Conservation (phyloP, 768 basidiomycete genomes). For the Hericium erinaceus region DNA sequence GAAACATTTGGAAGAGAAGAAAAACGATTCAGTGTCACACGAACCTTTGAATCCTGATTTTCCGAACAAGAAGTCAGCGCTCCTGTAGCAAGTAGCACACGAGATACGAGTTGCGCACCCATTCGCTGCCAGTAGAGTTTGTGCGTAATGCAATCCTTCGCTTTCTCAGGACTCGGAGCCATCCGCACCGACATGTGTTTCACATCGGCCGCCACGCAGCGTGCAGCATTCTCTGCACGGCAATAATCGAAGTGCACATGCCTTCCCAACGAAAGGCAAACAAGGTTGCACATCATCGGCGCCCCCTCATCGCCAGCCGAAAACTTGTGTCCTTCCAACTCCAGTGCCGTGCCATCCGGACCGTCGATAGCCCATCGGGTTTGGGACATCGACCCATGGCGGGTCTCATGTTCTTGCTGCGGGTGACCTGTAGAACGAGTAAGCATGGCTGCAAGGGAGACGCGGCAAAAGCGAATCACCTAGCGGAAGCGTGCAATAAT, state of each 20-base stretch:
- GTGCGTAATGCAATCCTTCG: slow-evolving; percentile 50
- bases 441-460: not conserved
- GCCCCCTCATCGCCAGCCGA: slow-evolving; percentile 46
- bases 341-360: slow-evolving; percentile 37
- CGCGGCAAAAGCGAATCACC: slow-evolving; percentile 25
- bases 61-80: not conserved
- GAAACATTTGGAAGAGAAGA: not conserved
- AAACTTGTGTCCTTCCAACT: slow-evolving; percentile 48
- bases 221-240: slow-evolving; percentile 26
- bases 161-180: slow-evolving; percentile 33
- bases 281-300: slow-evolving; percentile 53
- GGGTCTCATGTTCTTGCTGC: slow-evolving; percentile 53
- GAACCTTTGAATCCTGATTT: slow-evolving; percentile 44
- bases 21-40: not conserved
- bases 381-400: slow-evolving; percentile 54
- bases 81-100: too few species aligned
- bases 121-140: slow-evolving; percentile 47
- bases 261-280: slow-evolving; percentile 46
- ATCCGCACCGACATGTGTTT: slow-evolving; percentile 36
- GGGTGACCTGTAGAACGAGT: slow-evolving; percentile 35
- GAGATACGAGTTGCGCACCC: slow-evolving; percentile 26
- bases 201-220: slow-evolving; percentile 35
- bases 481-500: slow-evolving; percentile 48
- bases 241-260: slow-evolving; percentile 53
- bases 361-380: slow-evolving; percentile 50